A percentile compares a stretch with the other conserved stretches of the same genome.
Evolutionary conservation across 768 basidiomycete genomes (phyloP).

Genomic region (Porphyrellus cyaneotinctus): DNA sequence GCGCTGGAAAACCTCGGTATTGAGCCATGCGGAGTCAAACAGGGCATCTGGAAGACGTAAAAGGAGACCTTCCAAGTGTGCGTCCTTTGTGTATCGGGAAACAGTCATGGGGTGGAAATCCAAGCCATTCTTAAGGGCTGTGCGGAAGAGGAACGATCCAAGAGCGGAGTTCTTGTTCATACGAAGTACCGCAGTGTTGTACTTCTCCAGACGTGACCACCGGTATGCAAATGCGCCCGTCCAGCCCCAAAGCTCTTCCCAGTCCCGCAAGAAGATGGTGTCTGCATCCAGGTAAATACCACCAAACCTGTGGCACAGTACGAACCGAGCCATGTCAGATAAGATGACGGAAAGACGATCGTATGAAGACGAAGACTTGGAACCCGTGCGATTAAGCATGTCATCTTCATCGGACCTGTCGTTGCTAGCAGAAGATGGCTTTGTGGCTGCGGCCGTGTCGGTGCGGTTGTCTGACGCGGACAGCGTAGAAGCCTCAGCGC

Average conservation of each 20-base stretch:
- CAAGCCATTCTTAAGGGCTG: slow-evolving; percentile 87
- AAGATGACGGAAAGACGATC: slow-evolving; percentile 90
- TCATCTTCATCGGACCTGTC: slow-evolving; percentile 43
- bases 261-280: slow-evolving; percentile 92
- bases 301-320: slow-evolving; percentile 94
- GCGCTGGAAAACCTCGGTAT: slow-evolving; percentile 87
- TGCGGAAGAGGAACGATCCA: slow-evolving; percentile 90
- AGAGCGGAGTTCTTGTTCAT: slow-evolving; percentile 91
- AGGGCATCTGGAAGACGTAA: slow-evolving; percentile 91
- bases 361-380: slow-evolving; percentile 82
- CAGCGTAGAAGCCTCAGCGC: slow-evolving; percentile 17
- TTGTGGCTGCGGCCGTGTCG: slow-evolving; percentile 11
- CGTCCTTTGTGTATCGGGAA: slow-evolving; percentile 85
- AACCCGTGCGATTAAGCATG: slow-evolving; percentile 79
- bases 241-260: slow-evolving; percentile 99
- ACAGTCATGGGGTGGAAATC: slow-evolving; percentile 99
- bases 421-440: slow-evolving; percentile 18
- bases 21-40: slow-evolving; percentile 96
- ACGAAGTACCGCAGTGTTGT: slow-evolving; percentile 95
- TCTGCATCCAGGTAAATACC: slow-evolving; percentile 97
- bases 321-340: slow-evolving; percentile 95
- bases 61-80: slow-evolving; percentile 75
- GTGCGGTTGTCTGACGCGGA: slow-evolving; percentile 24
- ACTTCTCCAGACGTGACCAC: slow-evolving; percentile 89
- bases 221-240: slow-evolving; percentile 95